A percentile compares a stretch with the other conserved stretches of the same genome.
phyloP scores from a whole-genome alignment of 2,329 filamentous ascomycete species.

The Alternaria gaisen region DNA sequence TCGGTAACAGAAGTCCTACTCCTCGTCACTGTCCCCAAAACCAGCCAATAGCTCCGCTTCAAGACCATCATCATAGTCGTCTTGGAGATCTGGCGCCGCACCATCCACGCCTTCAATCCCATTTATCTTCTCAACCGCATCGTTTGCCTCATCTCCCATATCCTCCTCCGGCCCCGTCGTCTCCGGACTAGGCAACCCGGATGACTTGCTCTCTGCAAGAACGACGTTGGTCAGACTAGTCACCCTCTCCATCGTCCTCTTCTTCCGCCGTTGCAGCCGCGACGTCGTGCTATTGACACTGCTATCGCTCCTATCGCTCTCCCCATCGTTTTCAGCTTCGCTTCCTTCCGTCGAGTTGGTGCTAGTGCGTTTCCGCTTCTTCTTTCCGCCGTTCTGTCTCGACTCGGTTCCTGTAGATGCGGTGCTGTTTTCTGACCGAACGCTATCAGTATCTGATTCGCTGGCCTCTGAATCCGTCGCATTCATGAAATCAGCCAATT shows the following conservation, averaged over 20 bases:
- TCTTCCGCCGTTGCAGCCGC: constrained; percentile 58
- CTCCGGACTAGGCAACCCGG: constrained; percentile 52
- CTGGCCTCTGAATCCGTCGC: constrained; percentile 48
- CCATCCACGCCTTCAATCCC: constrained; percentile 36
- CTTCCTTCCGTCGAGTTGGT: constrained; percentile 43
- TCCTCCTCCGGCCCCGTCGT: constrained; percentile 52
- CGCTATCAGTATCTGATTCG: constrained; percentile 46
- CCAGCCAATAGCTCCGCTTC: constrained; percentile 56
- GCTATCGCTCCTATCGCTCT: constrained; percentile 54
- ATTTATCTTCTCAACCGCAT: constrained; percentile 54
- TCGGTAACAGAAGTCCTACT: constrained; percentile 5
- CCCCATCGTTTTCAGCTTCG: constrained; percentile 45
- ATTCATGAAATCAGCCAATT: constrained; percentile 77
- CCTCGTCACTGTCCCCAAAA: constrained; percentile 35
- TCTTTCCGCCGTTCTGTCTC: constrained; percentile 28
- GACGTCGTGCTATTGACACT: constrained; percentile 49
- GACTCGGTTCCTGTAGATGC: constrained; percentile 19
- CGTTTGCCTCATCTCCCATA: constrained; percentile 53
- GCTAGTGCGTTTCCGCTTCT: constrained; percentile 51
- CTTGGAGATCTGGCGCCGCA: constrained; percentile 51
- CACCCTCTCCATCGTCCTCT: constrained; percentile 57
- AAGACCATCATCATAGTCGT: constrained; percentile 63
- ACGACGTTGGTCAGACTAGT: constrained; percentile 58
- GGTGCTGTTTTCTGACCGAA: constrained; percentile 43
- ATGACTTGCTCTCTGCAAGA: constrained; percentile 47